Base-by-base conservation (phyloP, 257 asterid genomes). In the Ilex aquifolium region DNA sequence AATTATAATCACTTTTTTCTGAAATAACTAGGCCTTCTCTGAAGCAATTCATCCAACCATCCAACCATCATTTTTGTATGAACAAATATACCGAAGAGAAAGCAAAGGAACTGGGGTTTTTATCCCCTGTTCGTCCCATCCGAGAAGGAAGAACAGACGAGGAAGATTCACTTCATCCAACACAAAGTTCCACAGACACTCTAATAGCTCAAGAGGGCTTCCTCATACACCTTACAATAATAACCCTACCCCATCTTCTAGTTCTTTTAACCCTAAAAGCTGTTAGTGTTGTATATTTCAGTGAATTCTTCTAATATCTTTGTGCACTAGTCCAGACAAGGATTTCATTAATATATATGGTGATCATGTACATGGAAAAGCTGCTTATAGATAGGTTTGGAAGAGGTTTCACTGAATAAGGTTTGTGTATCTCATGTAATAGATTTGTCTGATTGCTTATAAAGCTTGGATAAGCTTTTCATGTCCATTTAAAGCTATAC, bases 101-200 rank as follows among this genome's bases (percentile, higher is more conserved):
- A 85, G 88, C 83, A 87, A 87, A 73, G 97, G 97, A 16, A 90
- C 97, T 3, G 96, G 97, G 59, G 97, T 90, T 9, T 90, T 90
- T 30, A 87, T 90, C 63, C 97, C 97, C 7, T 87, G 73, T 57
- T 80, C 88, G 15, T 64, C 82, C 12, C 76, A 80, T 44, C 74
- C 78, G 0, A 77, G 88, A 60, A 70, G 88, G 70, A 83, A 76
- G 63, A 82, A 64, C 50, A 80, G 70, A 68, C 88, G 80, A 65
- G 71, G 75, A 63, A 82, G 79, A 69, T 64, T 59, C 68, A 16
- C 61, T 65, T 67, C 77, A 31, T 65, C 88, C 59, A 81, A 70
- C 36, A 65, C 78, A 44, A 85, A 78, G 73, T 61, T 70, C 36
- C 82, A 75, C 48, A 79, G 77, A 68, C 76, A 85, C 31, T 65